Base-by-base conservation (phyloP, 108 stramenopile genomes). In the Cafeteria roenbergensis region DNA sequence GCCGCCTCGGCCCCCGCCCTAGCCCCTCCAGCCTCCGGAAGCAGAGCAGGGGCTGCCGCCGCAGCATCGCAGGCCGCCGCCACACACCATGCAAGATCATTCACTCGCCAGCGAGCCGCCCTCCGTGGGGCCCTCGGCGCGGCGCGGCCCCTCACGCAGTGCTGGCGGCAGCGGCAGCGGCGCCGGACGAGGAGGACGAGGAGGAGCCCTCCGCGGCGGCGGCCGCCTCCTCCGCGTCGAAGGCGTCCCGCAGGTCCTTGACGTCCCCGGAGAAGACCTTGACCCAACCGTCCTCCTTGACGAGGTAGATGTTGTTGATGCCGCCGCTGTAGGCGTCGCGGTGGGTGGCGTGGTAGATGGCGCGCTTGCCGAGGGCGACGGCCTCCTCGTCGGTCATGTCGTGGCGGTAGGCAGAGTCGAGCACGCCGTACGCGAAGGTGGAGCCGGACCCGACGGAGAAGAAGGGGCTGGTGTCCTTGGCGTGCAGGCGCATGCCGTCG, bases 301-400 rank as follows among this genome's bases (percentile, higher is more conserved):
- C 92, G 74, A 88, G 88, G 78, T 93, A 93, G 63, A 88, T 75
- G 73, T 92, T 92, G 74, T 94, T 94, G 78, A 65, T 34, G 26
- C 78, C 76, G 0, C 98, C 98, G 68, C 87, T 89, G 80, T 88
- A 89, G n/a, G 98, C 98, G 78, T 99, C 98, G 54, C 98, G 87
- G 85, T 95, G 91, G 35, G 94, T 91, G 28, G 98, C 98, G 74
- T 97, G 95, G 74, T 94, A 95, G 74, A 99, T 99, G 52, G 98
- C 98, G 48, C 94, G 82, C 81, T 90, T 91, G 50, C 98, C 98
- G 66, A 99, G 80, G 70, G 97, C 98, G 75, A 99, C 94, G 59
- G 98, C 98, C 80, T 99, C 98, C 62, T 94, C 93, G 22, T 93
- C 87, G 1, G 92, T 90, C 73, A 99, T 70, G 71, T 99, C 98